A percentile compares a stretch with the other conserved stretches of the same genome.
Evolutionary conservation across 2,329 filamentous ascomycete species (phyloP).

Genomic region (Aspergillus unguis): DNA sequence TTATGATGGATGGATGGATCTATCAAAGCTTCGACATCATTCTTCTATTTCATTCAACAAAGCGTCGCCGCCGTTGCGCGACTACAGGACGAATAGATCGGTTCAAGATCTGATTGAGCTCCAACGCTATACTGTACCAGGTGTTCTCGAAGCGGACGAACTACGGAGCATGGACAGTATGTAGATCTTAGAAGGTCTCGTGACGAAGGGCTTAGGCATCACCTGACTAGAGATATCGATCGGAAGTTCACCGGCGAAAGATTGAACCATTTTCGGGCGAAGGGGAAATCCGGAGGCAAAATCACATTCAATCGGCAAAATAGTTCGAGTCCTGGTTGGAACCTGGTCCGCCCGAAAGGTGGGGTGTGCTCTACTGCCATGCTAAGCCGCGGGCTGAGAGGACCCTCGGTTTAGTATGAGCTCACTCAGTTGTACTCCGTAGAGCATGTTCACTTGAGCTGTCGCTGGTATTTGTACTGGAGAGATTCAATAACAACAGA

Average conservation of each 20-base stretch:
- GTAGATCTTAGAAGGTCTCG: neutral
- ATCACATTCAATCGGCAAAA: conserved; percentile 17
- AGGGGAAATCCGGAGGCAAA: conserved; percentile 28
- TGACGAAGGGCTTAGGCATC: neutral
- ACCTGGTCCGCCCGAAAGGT: conserved; percentile 9
- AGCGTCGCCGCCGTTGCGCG: too few relatives aligned
- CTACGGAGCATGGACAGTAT: neutral
- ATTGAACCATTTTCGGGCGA: conserved; percentile 27
- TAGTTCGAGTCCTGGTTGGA: conserved; percentile 2
- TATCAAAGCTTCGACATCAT: too few relatives aligned
- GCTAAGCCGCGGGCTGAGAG: conserved; percentile 9
- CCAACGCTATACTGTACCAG: neutral
- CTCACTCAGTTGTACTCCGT: too few relatives aligned
- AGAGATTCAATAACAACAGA: too few relatives aligned
- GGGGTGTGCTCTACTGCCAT: neutral
- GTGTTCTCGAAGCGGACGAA: neutral
- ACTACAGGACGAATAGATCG: too few relatives aligned
- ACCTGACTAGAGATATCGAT: conserved; percentile 5
- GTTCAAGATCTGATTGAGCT: neutral
- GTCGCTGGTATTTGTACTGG: too few relatives aligned
- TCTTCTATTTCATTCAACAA: too few relatives aligned
- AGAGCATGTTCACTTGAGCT: too few relatives aligned
- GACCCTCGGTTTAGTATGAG: neutral
- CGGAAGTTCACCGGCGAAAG: conserved; percentile 16
- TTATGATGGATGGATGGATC: too few relatives aligned